These are phyloP conservation scores for Murraya koenigii DNA, from an alignment of 345 rosid species.

Conservation along the genomic window DNA sequence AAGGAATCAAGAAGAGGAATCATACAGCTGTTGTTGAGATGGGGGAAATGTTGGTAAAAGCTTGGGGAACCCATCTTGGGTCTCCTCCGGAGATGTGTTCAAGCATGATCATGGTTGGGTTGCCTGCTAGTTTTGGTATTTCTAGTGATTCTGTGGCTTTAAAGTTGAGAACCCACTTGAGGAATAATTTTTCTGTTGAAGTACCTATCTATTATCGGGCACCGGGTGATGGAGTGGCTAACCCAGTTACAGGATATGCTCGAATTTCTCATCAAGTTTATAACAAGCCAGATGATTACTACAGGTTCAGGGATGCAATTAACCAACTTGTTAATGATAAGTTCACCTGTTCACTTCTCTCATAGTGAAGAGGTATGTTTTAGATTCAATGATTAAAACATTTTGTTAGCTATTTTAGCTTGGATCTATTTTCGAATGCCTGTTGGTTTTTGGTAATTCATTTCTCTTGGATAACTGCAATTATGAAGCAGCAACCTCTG, in stretches of 20 bases:
- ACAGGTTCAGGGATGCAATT: conserved; percentile 65
- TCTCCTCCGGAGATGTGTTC: conserved; percentile 80
- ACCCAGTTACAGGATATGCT: conserved; percentile 63
- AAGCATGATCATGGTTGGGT: conserved; percentile 86
- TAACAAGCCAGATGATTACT: conserved; percentile 73
- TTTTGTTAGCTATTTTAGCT: neutral
- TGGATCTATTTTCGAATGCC: neutral
- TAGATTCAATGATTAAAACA: conserved; percentile 5
- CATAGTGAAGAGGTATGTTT: conserved; percentile 42
- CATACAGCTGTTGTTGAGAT: conserved; percentile 71
- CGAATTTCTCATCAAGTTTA: conserved; percentile 88
- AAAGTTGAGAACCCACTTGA: conserved; percentile 61
- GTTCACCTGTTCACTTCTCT: conserved; percentile 54
- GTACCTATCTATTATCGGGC: conserved; percentile 70
- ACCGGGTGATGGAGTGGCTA: conserved; percentile 52
- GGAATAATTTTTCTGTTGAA: conserved; percentile 63
- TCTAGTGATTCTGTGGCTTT: conserved; percentile 46
- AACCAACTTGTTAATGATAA: conserved; percentile 50
- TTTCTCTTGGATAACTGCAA: neutral
- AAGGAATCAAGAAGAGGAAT: conserved; percentile 77
- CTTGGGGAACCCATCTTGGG: conserved; percentile 92
- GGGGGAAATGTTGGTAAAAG: conserved; percentile 77
- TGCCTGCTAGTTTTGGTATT: conserved; percentile 68
- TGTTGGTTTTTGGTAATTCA: neutral
- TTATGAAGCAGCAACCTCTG: neutral